Conservation (phyloP, 192 early-diverging fungal species). For the Coemansia sp. region DNA sequence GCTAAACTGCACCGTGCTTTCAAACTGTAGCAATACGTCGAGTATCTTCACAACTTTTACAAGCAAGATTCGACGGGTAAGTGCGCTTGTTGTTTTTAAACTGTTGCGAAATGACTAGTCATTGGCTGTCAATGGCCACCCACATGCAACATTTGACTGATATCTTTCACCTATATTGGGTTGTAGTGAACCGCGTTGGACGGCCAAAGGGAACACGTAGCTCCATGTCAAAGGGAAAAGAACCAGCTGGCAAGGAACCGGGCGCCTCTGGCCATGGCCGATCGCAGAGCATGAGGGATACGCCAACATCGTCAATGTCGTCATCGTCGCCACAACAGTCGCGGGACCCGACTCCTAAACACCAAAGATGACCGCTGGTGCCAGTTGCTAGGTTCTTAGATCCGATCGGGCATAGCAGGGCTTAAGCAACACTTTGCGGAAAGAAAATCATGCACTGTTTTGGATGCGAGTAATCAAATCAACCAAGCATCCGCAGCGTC, state of each 20-base stretch:
- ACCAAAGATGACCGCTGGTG: neutral
- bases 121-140: neutral
- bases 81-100: neutral
- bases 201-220: constrained; percentile 43
- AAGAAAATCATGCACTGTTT: neutral
- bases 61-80: constrained; percentile 49
- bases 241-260: constrained; percentile 11
- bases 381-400: neutral
- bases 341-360: constrained; percentile 1
- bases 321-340: constrained; percentile 9
- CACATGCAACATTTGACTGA: neutral
- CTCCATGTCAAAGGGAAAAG: constrained; percentile 26
- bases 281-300: constrained; percentile 7
- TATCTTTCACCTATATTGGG: neutral
- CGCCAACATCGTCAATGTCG: constrained; percentile 8
- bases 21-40: constrained; percentile 38
- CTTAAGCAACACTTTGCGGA: too few species aligned
- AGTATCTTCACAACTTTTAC: constrained; percentile 50
- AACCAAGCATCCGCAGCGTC: neutral
- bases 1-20: neutral
- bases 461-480: neutral
- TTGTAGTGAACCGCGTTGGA: constrained; percentile 54
- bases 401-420: too few species aligned
- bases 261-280: neutral
- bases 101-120: neutral